Base-by-base conservation (phyloP, 83 land plant species). In the Thuja plicata region DNA sequence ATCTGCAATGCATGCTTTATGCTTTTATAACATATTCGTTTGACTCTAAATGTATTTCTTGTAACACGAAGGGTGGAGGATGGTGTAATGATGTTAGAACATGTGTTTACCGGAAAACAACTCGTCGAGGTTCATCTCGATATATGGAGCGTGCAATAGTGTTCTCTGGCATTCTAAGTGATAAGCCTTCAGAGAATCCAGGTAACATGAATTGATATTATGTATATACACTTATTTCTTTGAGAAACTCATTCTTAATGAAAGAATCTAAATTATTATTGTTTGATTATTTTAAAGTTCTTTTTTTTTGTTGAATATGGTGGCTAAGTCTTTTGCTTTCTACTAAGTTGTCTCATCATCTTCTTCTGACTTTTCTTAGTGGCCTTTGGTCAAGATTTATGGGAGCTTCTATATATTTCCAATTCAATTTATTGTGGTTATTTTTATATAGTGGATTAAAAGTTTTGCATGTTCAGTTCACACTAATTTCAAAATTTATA, bases 161-260 rank as follows among this genome's bases (percentile, higher is more conserved):
- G 35, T 96, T 96, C 77, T 86, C 94, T 55, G 98, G 98, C 57
- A 96, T 96, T 77, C 55, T 96, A 13, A 95, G 98, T 91, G 90
- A 94, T 48, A 94, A 91, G 55, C 88, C 90, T 71, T 89, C 90
- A 90, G 95, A 93, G 84, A 96, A 96, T 92, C 98, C 98, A 86
- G 97, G 98, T 96, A 46, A 45, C n/a, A 24, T 27, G 43, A n/a
- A 46, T 80, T 10, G 7, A 45, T 82, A 46, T 82, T 3, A 45
- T 82, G 45, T 82, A 27, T 45, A 82, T 82, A 8, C 30, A 11
- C 32, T 45, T 46, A 82, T 17, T 27, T 34, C 16, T 45, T 82
- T 43, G 54, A 24, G 45, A 79, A 79, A 19, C 45, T 38, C 27
- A 41, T 17, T 79, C 45, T 38, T 79, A 40, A 38, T 41, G 45